These are phyloP conservation scores for Sclerotinia spermophila DNA, from an alignment of 2,329 filamentous ascomycete genomes.

Conservation along the genomic window DNA sequence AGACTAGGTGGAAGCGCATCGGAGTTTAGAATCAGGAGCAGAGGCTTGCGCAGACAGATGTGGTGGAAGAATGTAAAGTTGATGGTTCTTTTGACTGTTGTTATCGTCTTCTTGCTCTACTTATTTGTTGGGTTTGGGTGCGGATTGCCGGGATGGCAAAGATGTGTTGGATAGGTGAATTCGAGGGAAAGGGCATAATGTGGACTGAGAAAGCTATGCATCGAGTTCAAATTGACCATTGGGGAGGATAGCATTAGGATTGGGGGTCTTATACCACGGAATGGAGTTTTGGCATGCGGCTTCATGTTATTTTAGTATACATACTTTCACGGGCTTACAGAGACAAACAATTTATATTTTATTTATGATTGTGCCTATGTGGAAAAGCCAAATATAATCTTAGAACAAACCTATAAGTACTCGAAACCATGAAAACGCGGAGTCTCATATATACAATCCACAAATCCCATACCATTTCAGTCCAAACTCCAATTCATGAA, in stretches of 20 bases:
- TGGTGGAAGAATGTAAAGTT: conserved; percentile 99
- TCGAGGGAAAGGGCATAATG: neutral
- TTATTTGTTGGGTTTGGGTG: conserved; percentile 70
- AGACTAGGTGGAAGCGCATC: conserved; percentile 80
- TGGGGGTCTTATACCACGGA: conserved; percentile 22
- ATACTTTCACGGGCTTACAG: neutral
- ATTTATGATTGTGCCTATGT: neutral
- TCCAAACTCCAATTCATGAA: neutral
- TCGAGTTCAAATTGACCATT: neutral
- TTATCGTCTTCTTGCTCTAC: conserved; percentile 69
- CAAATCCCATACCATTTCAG: neutral
- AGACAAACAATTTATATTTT: neutral
- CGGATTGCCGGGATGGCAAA: conserved; percentile 55
- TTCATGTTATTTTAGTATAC: neutral
- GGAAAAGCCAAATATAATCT: neutral
- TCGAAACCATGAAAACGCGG: neutral
- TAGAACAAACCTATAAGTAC: neutral
- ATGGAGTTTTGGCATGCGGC: conserved; percentile 2
- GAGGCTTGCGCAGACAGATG: conserved; percentile 87
- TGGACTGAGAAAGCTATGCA: neutral
- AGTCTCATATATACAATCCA: neutral
- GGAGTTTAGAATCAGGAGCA: conserved; percentile 85
- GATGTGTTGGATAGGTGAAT: conserved; percentile 31
- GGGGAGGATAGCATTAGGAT: neutral
- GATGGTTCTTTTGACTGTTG: conserved; percentile 74